phyloP scores from a whole-genome alignment of 495 filamentous ascomycete genomes.

The Wilcoxina mikolae region DNA sequence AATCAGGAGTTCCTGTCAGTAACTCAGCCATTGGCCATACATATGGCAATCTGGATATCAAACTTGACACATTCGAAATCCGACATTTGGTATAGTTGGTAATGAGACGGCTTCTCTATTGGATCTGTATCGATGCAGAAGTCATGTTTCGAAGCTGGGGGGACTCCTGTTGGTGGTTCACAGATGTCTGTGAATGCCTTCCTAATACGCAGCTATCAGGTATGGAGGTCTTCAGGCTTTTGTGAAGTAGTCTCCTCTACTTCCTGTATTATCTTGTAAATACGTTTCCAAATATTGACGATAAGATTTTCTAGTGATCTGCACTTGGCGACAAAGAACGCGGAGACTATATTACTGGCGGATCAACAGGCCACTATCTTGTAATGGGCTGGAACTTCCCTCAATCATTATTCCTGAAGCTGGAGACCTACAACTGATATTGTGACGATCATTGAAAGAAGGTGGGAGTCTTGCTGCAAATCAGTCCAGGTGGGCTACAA shows the following conservation, averaged over 20 bases:
- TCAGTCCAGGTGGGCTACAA: neutral
- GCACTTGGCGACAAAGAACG: neutral
- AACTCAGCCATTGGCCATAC: neutral
- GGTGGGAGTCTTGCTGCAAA: neutral
- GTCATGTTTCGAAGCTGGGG: neutral
- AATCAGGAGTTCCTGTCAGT: conserved; percentile 1
- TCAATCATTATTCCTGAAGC: neutral
- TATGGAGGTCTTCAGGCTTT: too few species aligned
- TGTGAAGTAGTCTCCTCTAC: too few species aligned
- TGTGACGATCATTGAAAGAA: neutral
- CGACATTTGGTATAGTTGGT: neutral
- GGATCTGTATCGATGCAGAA: neutral
- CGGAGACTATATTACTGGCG: neutral
- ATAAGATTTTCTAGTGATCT: neutral
- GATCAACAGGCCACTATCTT: neutral
- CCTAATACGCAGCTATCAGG: neutral
- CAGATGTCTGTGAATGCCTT: neutral
- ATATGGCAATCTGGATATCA: neutral
- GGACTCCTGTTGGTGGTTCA: neutral
- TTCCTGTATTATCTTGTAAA: neutral
- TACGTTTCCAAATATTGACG: neutral
- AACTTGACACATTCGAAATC: neutral
- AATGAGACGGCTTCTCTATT: neutral
- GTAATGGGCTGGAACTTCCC: neutral
- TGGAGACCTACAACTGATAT: neutral